Evolutionary conservation across 2,329 filamentous ascomycete species (phyloP).

Genomic region (Dissoconium aciculare): DNA sequence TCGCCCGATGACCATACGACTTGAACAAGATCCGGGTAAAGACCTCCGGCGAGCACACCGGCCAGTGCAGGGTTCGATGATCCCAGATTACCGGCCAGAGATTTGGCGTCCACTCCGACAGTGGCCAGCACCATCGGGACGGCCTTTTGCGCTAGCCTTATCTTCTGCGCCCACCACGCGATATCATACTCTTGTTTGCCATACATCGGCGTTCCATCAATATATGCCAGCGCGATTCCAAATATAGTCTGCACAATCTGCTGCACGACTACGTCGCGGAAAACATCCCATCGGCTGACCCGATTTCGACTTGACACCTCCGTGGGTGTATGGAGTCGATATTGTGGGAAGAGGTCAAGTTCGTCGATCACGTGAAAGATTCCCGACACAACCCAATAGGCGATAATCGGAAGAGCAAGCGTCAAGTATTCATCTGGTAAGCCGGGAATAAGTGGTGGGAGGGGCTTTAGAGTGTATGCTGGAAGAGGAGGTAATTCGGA

Average conservation of each 20-base stretch:
- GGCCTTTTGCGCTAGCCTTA: constrained; percentile 64
- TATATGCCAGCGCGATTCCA: constrained; percentile 50
- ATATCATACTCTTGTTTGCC: constrained; percentile 78
- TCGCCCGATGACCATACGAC: constrained; percentile 40
- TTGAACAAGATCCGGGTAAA: constrained; percentile 54
- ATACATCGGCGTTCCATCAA: constrained; percentile 57
- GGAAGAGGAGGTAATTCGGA: constrained; percentile 71
- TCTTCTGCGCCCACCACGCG: constrained; percentile 72
- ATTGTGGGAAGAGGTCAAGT: constrained; percentile 73
- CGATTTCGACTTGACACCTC: constrained; percentile 81
- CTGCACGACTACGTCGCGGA: constrained; percentile 54
- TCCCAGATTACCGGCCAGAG: constrained; percentile 61
- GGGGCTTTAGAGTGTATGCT: constrained; percentile 56
- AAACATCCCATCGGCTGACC: constrained; percentile 68
- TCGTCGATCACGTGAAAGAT: constrained; percentile 80
- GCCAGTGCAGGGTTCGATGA: constrained; percentile 58
- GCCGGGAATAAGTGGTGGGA: constrained; percentile 58
- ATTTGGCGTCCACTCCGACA: constrained; percentile 60
- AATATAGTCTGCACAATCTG: constrained; percentile 58
- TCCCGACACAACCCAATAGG: constrained; percentile 77
- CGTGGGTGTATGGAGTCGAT: constrained; percentile 86
- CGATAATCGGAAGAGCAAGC: constrained; percentile 59
- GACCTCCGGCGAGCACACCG: constrained; percentile 61
- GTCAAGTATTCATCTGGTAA: constrained; percentile 70
- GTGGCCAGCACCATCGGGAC: constrained; percentile 56